phyloP scores from a whole-genome alignment of 2,329 filamentous ascomycete genomes.

The Aspergillus persii region DNA sequence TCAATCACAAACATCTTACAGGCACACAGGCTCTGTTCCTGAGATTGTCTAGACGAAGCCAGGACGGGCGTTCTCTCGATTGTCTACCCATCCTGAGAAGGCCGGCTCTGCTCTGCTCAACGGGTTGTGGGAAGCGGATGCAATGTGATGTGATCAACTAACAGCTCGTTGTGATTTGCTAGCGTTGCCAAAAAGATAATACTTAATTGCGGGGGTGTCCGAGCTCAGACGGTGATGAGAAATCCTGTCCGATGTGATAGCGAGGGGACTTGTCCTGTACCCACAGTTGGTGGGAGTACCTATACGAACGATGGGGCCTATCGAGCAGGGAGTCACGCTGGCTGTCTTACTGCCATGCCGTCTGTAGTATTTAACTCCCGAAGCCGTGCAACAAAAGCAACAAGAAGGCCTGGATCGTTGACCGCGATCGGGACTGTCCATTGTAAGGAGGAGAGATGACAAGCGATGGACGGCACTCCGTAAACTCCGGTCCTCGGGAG shows the following conservation, averaged over 20 bases:
- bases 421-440: neutral
- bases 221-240: slow-evolving; percentile 10
- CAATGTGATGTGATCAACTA: slow-evolving; percentile 17
- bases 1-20: neutral
- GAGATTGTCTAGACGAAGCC: neutral
- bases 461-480: too few relatives aligned
- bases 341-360: neutral
- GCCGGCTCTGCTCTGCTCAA: neutral
- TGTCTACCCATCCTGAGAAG: neutral
- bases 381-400: neutral
- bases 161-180: slow-evolving; percentile 4
- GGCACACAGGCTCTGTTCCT: neutral
- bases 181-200: neutral
- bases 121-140: slow-evolving; percentile 4
- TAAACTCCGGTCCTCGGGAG: too few relatives aligned
- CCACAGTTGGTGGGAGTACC: neutral
- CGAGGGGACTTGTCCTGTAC: neutral
- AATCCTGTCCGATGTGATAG: slow-evolving; percentile 5
- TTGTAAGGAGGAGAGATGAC: too few relatives aligned
- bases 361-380: neutral
- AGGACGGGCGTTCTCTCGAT: neutral
- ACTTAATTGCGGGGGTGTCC: slow-evolving; percentile 4
- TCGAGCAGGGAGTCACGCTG: neutral
- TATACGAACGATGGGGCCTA: slow-evolving; percentile 6
- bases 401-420: neutral